Evolutionary conservation across 371 early-diverging fungal genomes (phyloP).

Genomic region (Umbelopsis sp.): DNA sequence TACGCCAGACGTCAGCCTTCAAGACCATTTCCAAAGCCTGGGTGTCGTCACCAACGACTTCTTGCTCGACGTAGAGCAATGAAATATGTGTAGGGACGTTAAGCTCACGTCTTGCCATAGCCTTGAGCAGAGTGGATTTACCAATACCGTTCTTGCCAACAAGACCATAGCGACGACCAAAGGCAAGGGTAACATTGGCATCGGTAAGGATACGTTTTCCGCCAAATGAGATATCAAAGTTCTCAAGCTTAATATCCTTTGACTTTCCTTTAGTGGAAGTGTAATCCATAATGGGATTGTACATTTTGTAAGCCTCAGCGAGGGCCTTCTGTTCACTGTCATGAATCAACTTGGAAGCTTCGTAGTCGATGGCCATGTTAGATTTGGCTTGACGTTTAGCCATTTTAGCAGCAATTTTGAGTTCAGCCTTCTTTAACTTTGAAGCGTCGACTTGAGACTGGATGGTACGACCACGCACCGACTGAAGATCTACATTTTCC

Average conservation of each 20-base stretch:
- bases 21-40: slow-evolving; percentile 88
- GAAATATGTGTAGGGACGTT: slow-evolving; percentile 86
- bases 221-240: slow-evolving; percentile 95
- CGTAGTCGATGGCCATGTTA: slow-evolving; percentile 63
- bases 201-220: slow-evolving; percentile 93
- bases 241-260: slow-evolving; percentile 94
- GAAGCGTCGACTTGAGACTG: slow-evolving; percentile 88
- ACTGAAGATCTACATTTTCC: slow-evolving; percentile 65
- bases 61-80: slow-evolving; percentile 97
- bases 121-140: slow-evolving; percentile 96
- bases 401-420: slow-evolving; percentile 87
- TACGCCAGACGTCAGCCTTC: slow-evolving; percentile 94
- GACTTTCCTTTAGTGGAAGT: slow-evolving; percentile 81
- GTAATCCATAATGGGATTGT: slow-evolving; percentile 86
- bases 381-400: slow-evolving; percentile 79
- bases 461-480: slow-evolving; percentile 67
- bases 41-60: slow-evolving; percentile 90
- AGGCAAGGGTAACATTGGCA: slow-evolving; percentile 80
- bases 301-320: slow-evolving; percentile 69
- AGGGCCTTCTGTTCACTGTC: slow-evolving; percentile 70
- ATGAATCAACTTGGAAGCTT: slow-evolving; percentile 80
- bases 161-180: slow-evolving; percentile 93
- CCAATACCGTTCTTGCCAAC: slow-evolving; percentile 99
- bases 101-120: slow-evolving; percentile 91
- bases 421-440: slow-evolving; percentile 93